These are phyloP conservation scores for Dothideomycetes sp. DNA, from an alignment of 2,329 filamentous ascomycete genomes.

Conservation along the genomic window DNA sequence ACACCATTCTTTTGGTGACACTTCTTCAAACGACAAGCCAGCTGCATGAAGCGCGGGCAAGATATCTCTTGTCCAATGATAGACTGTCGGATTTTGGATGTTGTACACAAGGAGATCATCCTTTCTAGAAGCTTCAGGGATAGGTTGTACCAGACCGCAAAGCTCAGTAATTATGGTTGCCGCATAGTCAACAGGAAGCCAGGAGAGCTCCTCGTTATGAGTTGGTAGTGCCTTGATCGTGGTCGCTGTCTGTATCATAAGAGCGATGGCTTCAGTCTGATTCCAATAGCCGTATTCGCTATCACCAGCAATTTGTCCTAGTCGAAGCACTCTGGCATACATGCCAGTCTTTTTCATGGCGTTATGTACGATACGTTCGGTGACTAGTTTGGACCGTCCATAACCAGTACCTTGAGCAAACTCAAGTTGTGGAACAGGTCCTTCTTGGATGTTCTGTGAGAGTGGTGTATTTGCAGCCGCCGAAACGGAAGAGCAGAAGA, in stretches of 20 bases:
- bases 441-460: slow-evolving; percentile 10
- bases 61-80: slow-evolving; percentile 45
- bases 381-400: slow-evolving; percentile 19
- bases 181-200: slow-evolving; percentile 14
- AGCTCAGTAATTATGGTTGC: slow-evolving; percentile 14
- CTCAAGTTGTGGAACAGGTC: slow-evolving; percentile 14
- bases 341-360: slow-evolving; percentile 17
- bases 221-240: slow-evolving; percentile 39
- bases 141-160: slow-evolving; percentile 2
- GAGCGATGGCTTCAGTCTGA: slow-evolving; percentile 40
- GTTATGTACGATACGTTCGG: slow-evolving; percentile 17
- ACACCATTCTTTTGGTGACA: slow-evolving; percentile 20
- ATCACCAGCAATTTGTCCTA: slow-evolving; percentile 42
- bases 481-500: slow-evolving; percentile 45
- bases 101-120: slow-evolving; percentile 14
- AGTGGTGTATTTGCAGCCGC: slow-evolving; percentile 22
- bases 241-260: slow-evolving; percentile 40
- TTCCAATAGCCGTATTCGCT: slow-evolving; percentile 41
- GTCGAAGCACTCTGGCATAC: slow-evolving; percentile 23
- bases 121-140: neutral
- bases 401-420: slow-evolving; percentile 20
- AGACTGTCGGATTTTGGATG: slow-evolving; percentile 41
- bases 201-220: slow-evolving; percentile 28
- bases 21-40: slow-evolving; percentile 18
- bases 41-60: slow-evolving; percentile 38